A percentile compares a stretch with the other conserved stretches of the same genome.
phyloP scores from a whole-genome alignment of 305 asterid species.

The Caryopteris hybrid region DNA sequence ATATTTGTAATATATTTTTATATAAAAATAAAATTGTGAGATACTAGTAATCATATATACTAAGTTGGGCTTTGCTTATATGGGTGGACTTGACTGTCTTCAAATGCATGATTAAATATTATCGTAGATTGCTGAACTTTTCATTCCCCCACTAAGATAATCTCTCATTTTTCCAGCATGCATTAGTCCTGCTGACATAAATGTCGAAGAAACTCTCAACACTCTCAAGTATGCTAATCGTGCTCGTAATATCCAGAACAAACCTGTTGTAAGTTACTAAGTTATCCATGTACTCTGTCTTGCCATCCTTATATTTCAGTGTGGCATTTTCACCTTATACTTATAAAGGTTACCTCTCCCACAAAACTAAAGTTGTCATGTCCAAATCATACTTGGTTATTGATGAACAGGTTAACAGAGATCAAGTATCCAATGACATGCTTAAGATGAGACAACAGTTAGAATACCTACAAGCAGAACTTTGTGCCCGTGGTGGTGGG shows the following conservation, averaged over 20 bases:
- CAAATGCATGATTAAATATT: not conserved
- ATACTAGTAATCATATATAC: not conserved
- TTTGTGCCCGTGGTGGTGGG: conserved; percentile 90
- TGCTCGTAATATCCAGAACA: conserved; percentile 96
- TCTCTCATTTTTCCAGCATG: conserved; percentile 94
- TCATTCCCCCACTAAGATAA: not conserved
- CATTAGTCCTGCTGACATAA: conserved; percentile 99
- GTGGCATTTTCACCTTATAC: conserved; percentile 5
- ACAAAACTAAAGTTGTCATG: conserved; percentile 16
- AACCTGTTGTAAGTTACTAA: conserved; percentile 85
- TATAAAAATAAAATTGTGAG: no score
- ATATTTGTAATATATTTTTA: no score
- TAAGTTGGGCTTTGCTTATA: not conserved
- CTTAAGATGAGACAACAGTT: conserved; percentile 96
- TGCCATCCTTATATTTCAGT: not conserved
- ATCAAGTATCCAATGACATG: conserved; percentile 93
- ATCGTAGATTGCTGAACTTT: not conserved
- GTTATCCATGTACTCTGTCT: conserved; percentile 16
- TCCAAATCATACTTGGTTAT: conserved; percentile 16
- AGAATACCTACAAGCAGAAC: conserved; percentile 93
- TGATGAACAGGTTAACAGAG: conserved; percentile 73
- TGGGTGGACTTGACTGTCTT: not conserved
- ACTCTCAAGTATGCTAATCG: conserved; percentile 98
- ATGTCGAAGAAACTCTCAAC: conserved; percentile 98
- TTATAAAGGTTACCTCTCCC: conserved; percentile 3